Evolutionary conservation across 2,329 filamentous ascomycete species (phyloP), one percentile per base, ranked within the genome.

Genomic region (Shiraia sp.): DNA sequence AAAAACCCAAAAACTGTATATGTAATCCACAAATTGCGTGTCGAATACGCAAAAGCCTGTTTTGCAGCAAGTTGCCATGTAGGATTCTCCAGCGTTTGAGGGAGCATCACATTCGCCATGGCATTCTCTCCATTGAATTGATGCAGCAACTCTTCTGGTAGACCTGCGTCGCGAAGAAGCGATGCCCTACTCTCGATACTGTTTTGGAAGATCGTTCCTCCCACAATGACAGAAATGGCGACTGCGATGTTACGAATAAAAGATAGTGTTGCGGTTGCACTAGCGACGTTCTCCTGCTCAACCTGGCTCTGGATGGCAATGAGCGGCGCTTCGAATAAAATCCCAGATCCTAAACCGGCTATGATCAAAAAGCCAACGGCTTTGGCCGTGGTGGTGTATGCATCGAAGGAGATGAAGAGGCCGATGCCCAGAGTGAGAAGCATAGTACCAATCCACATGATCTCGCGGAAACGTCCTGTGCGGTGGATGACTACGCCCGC

Each of bases 131-230:
- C 83, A 2, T 80, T 76, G 2, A 88, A 71, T 35, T 72, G 57
- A 5, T 63, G 51, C 0, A 80, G 75, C 1, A 78, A 61, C 1
- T 77, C 57, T 0, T 70, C 64, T 0, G 79, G 77, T 0, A 88
- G 71, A 1, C 73, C 70, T 3, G 76, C 71, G 15, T 68, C 59
- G 3, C 33, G 72, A 57, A 51, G 84, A 70, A 10, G 57, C 51
- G 67, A 59, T 9, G 73, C 72, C 48, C 80, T 78, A 35, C 68
- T 73, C 49, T 82, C 71, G 82, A 90, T 87, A 33, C 78, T 74
- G 50, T 78, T 79, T 40, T 78, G 74, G 46, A 79, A 78, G 4
- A 79, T 72, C 0, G 77, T 75, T 2, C 74, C 71, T 8, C 75
- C 75, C 3, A 79, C 63, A 1, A 79, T 75, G 8, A 78, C 68